Percentiles rank a stretch among this genome's conserved stretches.
phyloP scores from a whole-genome alignment of 2,329 filamentous ascomycete species.

The Fusarium praegraminearum region DNA sequence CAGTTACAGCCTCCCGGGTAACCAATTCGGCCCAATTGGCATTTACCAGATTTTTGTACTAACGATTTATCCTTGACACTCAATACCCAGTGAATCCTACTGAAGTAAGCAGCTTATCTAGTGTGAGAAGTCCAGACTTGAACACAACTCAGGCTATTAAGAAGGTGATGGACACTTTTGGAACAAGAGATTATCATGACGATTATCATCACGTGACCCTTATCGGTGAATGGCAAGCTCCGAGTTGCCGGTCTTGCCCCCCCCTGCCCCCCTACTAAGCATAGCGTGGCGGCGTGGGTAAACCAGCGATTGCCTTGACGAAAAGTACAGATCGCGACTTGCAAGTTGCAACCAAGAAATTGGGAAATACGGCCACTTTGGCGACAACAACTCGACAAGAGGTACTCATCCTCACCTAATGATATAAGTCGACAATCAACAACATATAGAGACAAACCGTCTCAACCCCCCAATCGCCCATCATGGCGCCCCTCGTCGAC shows the following conservation, averaged over 20 bases:
- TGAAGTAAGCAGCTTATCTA: not conserved
- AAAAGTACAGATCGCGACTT: slow-evolving; percentile 51
- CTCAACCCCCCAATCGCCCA: slow-evolving; percentile 35
- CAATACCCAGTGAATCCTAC: too few relatives aligned
- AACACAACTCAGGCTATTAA: not conserved
- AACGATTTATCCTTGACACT: not conserved
- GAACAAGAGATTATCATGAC: slow-evolving; percentile 11
- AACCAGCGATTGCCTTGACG: slow-evolving; percentile 37
- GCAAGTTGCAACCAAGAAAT: slow-evolving; percentile 36
- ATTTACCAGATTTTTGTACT: not conserved
- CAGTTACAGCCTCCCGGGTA: not conserved
- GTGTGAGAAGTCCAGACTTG: not conserved
- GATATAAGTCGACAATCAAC: slow-evolving; percentile 9
- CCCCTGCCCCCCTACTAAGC: slow-evolving; percentile 7
- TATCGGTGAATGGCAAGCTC: slow-evolving; percentile 34
- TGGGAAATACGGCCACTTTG: slow-evolving; percentile 28
- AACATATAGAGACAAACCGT: slow-evolving; percentile 27
- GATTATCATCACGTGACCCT: slow-evolving; percentile 31
- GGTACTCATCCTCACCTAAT: slow-evolving; percentile 4
- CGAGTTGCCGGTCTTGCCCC: slow-evolving; percentile 30
- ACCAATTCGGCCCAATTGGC: not conserved
- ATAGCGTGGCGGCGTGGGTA: slow-evolving; percentile 27
- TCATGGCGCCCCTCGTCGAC: slow-evolving; percentile 86
- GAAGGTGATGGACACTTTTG: slow-evolving; percentile 27
- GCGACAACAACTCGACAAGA: slow-evolving; percentile 20